Conservation (phyloP, 2,329 filamentous ascomycete genomes). For the Botryotinia calthae region DNA sequence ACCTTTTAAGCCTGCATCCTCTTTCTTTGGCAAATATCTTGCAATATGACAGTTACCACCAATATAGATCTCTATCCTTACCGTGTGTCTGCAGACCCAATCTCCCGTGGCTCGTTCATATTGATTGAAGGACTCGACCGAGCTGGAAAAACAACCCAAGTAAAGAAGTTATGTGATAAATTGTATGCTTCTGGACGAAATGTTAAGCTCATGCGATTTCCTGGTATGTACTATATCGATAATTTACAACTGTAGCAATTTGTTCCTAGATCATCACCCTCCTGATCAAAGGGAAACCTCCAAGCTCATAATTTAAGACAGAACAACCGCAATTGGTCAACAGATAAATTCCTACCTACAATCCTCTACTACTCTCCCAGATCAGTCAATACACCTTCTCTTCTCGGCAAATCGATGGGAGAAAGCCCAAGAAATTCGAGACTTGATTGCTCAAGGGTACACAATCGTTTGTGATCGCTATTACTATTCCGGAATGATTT, state of each 20-base stretch:
- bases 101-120: constrained; percentile 58
- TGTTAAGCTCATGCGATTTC: constrained; percentile 63
- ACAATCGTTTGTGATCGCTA: constrained; percentile 89
- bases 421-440: constrained; percentile 44
- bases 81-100: constrained; percentile 32
- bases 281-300: neutral
- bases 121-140: constrained; percentile 71
- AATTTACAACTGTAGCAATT: neutral
- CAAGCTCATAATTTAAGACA: constrained; percentile 46
- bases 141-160: constrained; percentile 72
- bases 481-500: constrained; percentile 92
- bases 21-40: neutral
- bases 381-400: constrained; percentile 69
- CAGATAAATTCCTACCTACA: constrained; percentile 67
- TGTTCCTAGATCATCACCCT: neutral
- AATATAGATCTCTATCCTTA: constrained; percentile 26
- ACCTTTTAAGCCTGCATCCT: neutral
- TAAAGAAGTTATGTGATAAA: constrained; percentile 52
- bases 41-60: constrained; percentile 23
- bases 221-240: constrained; percentile 47
- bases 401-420: constrained; percentile 77
- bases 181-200: constrained; percentile 51
- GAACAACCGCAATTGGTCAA: constrained; percentile 64
- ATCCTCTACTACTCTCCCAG: constrained; percentile 58
- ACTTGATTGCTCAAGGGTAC: constrained; percentile 60